Base-by-base conservation (phyloP, 2,329 filamentous ascomycete species). In the Ophiostoma novo-ulmi region DNA sequence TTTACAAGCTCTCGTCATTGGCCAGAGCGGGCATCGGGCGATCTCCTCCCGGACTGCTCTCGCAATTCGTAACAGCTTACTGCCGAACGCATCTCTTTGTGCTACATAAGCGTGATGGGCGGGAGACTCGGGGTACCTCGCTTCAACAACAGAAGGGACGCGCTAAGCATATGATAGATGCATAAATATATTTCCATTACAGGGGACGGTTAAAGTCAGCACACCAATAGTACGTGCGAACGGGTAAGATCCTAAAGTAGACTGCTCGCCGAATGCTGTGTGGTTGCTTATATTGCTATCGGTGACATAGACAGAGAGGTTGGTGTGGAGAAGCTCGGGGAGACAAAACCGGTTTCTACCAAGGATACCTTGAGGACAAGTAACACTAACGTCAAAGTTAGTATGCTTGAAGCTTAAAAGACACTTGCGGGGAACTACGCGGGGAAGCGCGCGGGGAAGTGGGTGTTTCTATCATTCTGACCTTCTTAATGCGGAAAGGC, bases 391-490 rank as follows among this genome's bases (percentile, higher is more conserved):
- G 31, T 31, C 31, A 4, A 31, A 31, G 3, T 31, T 31, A 31
- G 3, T 31, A 31, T 31, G n/a, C 48, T 55, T 55, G 41, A 14
- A 14, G 41, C 13, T 44, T 7, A 7, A 55, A 55, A 55, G 48
- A 31, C 8, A n/a, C 22, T 22, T 58, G 22, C n/a, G 52, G 52
- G n/a, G 52, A 58, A 58, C 11, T 26, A 48, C 44, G 44, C 44
- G 44, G 52, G n/a, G 52, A 58, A 58, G 52, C n/a, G 52, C 22
- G 58, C 58, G 58, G 58, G 58, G 58, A 61, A 61, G 58, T 61
- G 26, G 58, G 58, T 26, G 14, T 4, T 14, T 7, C 10, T 20
- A 5, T 17, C 26, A 35, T 61, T 58, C 8, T 26, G n/a, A 61
- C 58, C 58, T 61, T 35, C 58, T 61, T 1, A 6, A 61, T 61